Conservation (phyloP, 176 grass and related monocot genomes). For the Cenchrus fungigraminus region DNA sequence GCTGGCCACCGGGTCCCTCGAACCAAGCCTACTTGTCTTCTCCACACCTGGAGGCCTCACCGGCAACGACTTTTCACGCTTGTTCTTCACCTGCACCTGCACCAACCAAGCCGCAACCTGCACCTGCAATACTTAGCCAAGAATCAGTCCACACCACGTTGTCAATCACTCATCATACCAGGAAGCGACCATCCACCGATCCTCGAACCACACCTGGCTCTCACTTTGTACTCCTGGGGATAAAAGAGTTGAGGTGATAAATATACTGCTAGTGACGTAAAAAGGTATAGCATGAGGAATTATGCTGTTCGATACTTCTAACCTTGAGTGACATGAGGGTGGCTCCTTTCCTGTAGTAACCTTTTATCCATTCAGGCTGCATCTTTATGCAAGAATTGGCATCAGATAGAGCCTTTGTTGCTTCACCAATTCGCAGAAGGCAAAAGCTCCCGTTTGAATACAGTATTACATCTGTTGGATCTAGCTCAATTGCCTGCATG, state of each 20-base stretch:
- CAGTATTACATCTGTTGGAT: slow-evolving; percentile 21
- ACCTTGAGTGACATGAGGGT: slow-evolving; percentile 42
- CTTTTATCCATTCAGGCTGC: slow-evolving; percentile 37
- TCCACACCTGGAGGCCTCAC: too few species aligned
- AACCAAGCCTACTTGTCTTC: too few species aligned
- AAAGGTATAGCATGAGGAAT: background rate
- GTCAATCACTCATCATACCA: too few species aligned
- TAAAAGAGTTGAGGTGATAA: background rate
- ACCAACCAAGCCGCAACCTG: too few species aligned
- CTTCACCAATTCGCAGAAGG: slow-evolving; percentile 11
- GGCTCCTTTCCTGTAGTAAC: slow-evolving; percentile 40
- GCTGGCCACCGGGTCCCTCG: too few species aligned
- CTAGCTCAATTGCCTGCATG: slow-evolving; percentile 36
- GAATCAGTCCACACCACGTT: too few species aligned
- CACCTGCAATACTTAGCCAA: too few species aligned
- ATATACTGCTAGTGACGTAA: background rate
- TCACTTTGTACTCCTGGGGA: background rate
- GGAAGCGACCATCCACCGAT: too few species aligned
- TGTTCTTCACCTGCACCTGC: too few species aligned
- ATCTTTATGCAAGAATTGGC: slow-evolving; percentile 19
- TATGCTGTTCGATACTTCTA: background rate
- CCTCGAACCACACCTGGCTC: too few species aligned
- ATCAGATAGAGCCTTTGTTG: slow-evolving; percentile 29
- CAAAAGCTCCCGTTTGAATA: slow-evolving; percentile 49
- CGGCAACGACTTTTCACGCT: too few species aligned